These are phyloP conservation scores for Lachnellula hyalina DNA, from an alignment of 2,329 filamentous ascomycete species.

Conservation along the genomic window DNA sequence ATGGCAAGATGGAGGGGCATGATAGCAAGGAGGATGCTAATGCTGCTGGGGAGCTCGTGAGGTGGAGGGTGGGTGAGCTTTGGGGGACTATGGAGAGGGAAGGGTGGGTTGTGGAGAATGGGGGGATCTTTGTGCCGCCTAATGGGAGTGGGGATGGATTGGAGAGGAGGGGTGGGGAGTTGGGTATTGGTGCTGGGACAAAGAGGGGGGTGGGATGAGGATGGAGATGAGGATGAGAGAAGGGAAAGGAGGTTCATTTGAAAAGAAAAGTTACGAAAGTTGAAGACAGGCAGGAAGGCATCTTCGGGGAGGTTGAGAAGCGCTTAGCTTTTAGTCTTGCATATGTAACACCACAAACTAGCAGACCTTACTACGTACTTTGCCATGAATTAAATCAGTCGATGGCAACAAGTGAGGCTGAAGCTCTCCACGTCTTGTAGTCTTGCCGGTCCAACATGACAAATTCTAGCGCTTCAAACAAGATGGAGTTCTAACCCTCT, in stretches of 20 bases:
- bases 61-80: conserved; percentile 61
- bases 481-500: no score
- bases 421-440: no score
- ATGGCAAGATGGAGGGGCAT: conserved; percentile 53
- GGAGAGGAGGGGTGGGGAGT: not conserved
- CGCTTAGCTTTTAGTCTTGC: not conserved
- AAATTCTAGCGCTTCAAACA: no score
- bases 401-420: no score
- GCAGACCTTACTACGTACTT: no score
- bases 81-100: conserved; percentile 62
- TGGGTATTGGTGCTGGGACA: conserved; percentile 4
- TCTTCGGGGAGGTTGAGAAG: no score
- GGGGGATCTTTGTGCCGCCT: conserved; percentile 32
- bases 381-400: no score
- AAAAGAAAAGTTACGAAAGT: no score
- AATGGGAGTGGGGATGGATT: not conserved
- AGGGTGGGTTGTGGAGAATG: conserved; percentile 61
- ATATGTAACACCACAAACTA: not conserved
- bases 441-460: no score
- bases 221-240: not conserved
- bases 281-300: no score
- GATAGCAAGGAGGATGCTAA: conserved; percentile 90
- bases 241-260: no score
- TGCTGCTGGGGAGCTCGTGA: conserved; percentile 80
- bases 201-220: conserved; percentile 16